Evolutionary conservation across 352 stramenopile species (phyloP).

Genomic region (Aphanomyces astaci): DNA sequence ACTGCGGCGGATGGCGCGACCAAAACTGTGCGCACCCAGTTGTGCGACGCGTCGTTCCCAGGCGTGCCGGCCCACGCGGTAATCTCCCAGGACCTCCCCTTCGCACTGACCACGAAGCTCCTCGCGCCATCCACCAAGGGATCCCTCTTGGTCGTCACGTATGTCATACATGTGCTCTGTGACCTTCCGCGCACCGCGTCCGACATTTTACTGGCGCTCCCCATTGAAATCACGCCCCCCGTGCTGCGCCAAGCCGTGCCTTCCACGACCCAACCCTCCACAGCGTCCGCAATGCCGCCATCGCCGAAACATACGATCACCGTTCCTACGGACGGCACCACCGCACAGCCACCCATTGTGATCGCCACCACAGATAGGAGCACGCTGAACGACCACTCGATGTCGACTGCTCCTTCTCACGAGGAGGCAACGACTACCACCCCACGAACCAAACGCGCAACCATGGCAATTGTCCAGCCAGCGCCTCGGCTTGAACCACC

Average conservation of each 20-base stretch:
- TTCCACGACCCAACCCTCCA: background rate
- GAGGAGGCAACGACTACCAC: background rate
- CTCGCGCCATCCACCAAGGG: slow-evolving; percentile 44
- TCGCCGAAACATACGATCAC: background rate
- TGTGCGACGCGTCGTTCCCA: slow-evolving; percentile 40
- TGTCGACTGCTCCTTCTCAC: background rate
- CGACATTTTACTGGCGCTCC: background rate
- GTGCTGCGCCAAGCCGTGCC: background rate
- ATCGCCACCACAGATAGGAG: background rate
- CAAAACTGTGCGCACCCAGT: slow-evolving; percentile 31
- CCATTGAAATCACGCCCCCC: background rate
- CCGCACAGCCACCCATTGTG: background rate
- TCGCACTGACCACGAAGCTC: slow-evolving; percentile 33
- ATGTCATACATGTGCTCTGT: slow-evolving; percentile 50
- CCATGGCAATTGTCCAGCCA: background rate
- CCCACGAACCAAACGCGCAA: background rate
- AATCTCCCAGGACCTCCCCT: slow-evolving; percentile 37
- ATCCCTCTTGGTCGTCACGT: slow-evolving; percentile 45
- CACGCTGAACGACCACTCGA: too few species aligned
- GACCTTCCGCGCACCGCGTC: slow-evolving; percentile 26
- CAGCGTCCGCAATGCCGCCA: background rate
- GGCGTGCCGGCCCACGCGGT: slow-evolving; percentile 33
- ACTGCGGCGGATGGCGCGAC: slow-evolving; percentile 25
- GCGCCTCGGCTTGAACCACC: background rate
- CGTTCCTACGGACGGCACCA: background rate